Evolutionary conservation across 768 basidiomycete species (phyloP).

Genomic region (Serendipita sp.): DNA sequence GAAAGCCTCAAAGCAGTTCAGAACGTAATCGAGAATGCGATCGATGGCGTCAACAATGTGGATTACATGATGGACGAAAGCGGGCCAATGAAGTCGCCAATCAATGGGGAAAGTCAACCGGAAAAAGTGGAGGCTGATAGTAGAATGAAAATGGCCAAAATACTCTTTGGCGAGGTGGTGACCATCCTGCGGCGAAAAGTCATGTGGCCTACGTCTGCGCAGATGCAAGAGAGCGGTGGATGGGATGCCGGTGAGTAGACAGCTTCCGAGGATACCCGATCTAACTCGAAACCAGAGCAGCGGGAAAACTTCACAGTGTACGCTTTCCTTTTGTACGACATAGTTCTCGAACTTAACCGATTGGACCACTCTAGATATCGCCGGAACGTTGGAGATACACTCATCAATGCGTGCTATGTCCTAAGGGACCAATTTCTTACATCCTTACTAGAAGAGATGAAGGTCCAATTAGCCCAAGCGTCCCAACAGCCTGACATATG

Average conservation of each 20-base stretch:
- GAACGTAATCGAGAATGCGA: not conserved
- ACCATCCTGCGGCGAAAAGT: constrained; percentile 54
- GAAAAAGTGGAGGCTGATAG: not conserved
- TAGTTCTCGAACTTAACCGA: not conserved
- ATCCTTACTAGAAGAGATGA: constrained; percentile 47
- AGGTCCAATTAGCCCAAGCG: constrained; percentile 32
- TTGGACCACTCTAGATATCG: constrained; percentile 39
- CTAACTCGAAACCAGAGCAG: constrained; percentile 35
- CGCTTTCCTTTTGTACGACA: constrained; percentile 16
- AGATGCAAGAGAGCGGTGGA: constrained; percentile 19
- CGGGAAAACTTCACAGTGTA: constrained; percentile 65
- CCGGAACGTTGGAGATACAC: constrained; percentile 70
- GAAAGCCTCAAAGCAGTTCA: constrained; percentile 3
- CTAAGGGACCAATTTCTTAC: constrained; percentile 69
- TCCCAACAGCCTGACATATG: constrained; percentile 37
- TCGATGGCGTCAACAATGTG: not conserved
- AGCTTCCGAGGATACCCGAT: constrained; percentile 9
- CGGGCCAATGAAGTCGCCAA: not conserved
- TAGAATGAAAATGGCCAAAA: constrained; percentile 31
- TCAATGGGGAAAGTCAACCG: not conserved
- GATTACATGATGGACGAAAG: not conserved
- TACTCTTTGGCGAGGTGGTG: constrained; percentile 67
- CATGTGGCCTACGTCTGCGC: constrained; percentile 38
- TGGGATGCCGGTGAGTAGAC: constrained; percentile 53
- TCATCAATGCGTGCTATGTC: constrained; percentile 85